Conservation (phyloP, 805 yeast species). For the Candida mattraensis region DNA sequence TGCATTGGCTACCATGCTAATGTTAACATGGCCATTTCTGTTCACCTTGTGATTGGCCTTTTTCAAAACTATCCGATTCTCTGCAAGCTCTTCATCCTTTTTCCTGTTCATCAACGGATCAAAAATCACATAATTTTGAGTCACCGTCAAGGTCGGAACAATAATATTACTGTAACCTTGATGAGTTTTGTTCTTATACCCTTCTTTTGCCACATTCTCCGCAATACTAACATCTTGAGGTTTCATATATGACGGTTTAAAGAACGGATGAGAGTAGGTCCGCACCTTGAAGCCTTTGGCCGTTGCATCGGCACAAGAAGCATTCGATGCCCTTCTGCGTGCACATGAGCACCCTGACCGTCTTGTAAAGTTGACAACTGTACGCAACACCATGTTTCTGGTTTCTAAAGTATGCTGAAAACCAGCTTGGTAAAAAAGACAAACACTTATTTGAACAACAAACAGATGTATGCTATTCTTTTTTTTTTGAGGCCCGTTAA, state of each 20-base stretch:
- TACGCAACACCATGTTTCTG: conserved; percentile 32
- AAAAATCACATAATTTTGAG: conserved; percentile 31
- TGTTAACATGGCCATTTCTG: conserved; percentile 32
- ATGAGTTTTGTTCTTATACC: conserved; percentile 20
- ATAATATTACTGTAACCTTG: conserved; percentile 23
- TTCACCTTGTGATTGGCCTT: conserved; percentile 26
- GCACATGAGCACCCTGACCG: conserved; percentile 20
- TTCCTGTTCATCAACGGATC: conserved; percentile 23
- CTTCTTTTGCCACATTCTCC: conserved; percentile 29
- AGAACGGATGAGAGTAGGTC: conserved; percentile 31
- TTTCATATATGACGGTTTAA: conserved; percentile 35
- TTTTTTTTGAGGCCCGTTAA: no score
- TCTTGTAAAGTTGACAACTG: conserved; percentile 28
- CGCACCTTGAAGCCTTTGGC: conserved; percentile 5
- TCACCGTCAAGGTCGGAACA: conserved; percentile 28
- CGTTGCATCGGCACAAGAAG: conserved; percentile 11
- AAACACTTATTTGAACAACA: not conserved
- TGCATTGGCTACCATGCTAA: conserved; percentile 23
- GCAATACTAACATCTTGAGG: conserved; percentile 29
- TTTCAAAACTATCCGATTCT: conserved; percentile 25
- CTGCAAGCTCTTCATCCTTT: conserved; percentile 15
- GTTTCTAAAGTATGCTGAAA: not conserved
- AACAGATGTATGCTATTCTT: no score
- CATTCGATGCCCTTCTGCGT: conserved; percentile 12
- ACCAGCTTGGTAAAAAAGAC: not conserved